Evolutionary conservation across 768 basidiomycete genomes (phyloP).

Genomic region (Pulveroboletus sp.): DNA sequence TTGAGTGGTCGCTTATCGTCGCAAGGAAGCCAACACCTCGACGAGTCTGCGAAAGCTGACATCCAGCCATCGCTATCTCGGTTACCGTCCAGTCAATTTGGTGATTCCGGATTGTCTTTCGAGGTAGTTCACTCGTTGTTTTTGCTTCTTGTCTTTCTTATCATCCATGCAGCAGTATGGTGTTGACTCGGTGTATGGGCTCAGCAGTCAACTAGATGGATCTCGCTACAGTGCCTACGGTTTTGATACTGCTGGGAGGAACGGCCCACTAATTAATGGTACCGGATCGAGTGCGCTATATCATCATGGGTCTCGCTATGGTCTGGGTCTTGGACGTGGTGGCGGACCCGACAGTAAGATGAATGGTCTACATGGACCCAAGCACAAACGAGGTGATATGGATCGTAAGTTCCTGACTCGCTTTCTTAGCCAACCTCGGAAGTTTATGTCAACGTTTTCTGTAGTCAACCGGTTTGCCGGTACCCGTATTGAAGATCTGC

Average conservation of each 20-base stretch:
- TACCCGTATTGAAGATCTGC: constrained; percentile 89
- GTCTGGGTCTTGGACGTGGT: constrained; percentile 56
- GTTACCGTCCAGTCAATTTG: constrained; percentile 54
- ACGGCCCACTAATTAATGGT: constrained; percentile 31
- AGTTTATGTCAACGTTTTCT: neutral
- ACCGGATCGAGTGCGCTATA: constrained; percentile 72
- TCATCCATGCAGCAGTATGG: constrained; percentile 44
- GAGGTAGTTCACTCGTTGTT: constrained; percentile 39
- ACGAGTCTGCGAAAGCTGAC: constrained; percentile 50
- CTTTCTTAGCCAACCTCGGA: neutral
- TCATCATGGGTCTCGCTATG: constrained; percentile 75
- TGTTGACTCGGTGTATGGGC: constrained; percentile 47
- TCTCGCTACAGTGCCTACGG: constrained; percentile 55
- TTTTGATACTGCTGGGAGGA: constrained; percentile 45
- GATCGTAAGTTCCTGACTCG: constrained; percentile 66
- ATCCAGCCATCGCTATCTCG: constrained; percentile 72
- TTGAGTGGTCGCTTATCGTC: constrained; percentile 62
- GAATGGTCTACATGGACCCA: constrained; percentile 87
- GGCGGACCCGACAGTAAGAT: constrained; percentile 68
- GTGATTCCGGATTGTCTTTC: constrained; percentile 50
- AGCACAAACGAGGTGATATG: constrained; percentile 91
- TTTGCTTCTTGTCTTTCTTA: constrained; percentile 6
- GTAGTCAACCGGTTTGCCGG: constrained; percentile 96
- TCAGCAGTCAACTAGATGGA: constrained; percentile 47
- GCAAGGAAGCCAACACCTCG: constrained; percentile 39